Evolutionary conservation across 768 basidiomycete genomes (phyloP), one percentile per base, ranked within the genome.

Genomic region (Xerocomus potaroensis): DNA sequence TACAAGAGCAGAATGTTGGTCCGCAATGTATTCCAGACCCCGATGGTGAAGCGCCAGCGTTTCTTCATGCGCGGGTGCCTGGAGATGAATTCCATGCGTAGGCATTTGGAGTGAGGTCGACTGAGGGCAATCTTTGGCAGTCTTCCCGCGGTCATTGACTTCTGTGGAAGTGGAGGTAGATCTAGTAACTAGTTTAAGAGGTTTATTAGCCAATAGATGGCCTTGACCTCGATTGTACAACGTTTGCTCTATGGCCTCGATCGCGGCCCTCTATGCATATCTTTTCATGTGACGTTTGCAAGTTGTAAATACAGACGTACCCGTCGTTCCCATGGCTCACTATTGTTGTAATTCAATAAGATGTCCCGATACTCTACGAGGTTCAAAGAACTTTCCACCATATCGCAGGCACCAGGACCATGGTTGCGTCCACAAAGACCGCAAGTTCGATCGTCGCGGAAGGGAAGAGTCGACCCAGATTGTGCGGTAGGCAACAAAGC

Each of bases 291-390:
- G 31, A 47, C 8, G 2, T 37, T 34, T 33, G 29, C n/a, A 39
- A 29, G 31, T 55, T 34, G 8, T 31, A 33, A 14, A 16, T 47
- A 3, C 21, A 67, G 70, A 55, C 62, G 19, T 64, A 87, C 87
- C 56, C 86, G 71, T 30, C 75, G 72, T 60, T 84, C 80, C 57
- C 77, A 73, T 35, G 84, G 71, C 53, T 91, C 88, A 54, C 82
- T 80, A 14, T 77, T 74, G n/a, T 75, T 71, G 50, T 84, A 73
- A 23, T 76, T 63, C 50, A 89, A 64, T 30, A 90, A 64, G 68
- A 87, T 81, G 37, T 75, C 71, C 35, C 87, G 78, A 57, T 80
- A 89, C 55, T 86, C 80, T 11, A 78, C 76, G 18, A 91, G 70
- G 59, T 87, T 79, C 46, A 79, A 74, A 15, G 84, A 79, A 41